Evolutionary conservation across 139 green algal genomes (phyloP).

Genomic region (Choricystis sp.): DNA sequence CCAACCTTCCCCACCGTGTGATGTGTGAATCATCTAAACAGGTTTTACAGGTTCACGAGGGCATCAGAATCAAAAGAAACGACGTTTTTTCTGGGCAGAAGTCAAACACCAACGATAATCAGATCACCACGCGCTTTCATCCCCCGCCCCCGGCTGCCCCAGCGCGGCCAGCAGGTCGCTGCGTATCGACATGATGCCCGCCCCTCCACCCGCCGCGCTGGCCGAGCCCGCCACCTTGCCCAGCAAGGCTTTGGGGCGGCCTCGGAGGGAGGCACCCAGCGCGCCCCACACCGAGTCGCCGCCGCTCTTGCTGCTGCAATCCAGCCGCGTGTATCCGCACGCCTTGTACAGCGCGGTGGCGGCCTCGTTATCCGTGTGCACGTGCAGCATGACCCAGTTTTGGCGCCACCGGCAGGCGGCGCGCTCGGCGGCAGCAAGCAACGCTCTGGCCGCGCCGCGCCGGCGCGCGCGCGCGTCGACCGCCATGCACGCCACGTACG

Average conservation of each 20-base stretch:
- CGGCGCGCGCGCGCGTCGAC: neutral
- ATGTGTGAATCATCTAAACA: too few species aligned
- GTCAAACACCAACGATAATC: too few species aligned
- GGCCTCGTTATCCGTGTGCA: neutral
- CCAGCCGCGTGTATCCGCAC: neutral
- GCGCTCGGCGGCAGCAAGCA: neutral
- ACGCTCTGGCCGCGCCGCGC: neutral
- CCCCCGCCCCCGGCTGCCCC: too few species aligned
- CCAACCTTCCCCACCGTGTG: too few species aligned
- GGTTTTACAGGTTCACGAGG: too few species aligned
- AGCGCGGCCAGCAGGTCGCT: neutral
- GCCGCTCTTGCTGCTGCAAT: neutral
- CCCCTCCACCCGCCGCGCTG: neutral
- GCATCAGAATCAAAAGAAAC: too few species aligned
- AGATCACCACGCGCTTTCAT: too few species aligned
- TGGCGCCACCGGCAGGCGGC: neutral
- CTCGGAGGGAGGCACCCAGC: too few species aligned
- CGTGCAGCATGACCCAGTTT: neutral
- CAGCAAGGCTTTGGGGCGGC: too few species aligned
- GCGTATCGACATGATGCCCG: neutral
- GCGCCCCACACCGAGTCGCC: too few species aligned
- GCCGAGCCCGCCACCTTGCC: too few species aligned
- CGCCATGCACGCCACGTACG: conserved; percentile 1
- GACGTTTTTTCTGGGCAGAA: too few species aligned
- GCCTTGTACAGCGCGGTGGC: neutral